Percentiles rank a stretch among this genome's conserved stretches.
phyloP scores from a whole-genome alignment of 2,329 filamentous ascomycete species.

The Ascochyta rabiei region DNA sequence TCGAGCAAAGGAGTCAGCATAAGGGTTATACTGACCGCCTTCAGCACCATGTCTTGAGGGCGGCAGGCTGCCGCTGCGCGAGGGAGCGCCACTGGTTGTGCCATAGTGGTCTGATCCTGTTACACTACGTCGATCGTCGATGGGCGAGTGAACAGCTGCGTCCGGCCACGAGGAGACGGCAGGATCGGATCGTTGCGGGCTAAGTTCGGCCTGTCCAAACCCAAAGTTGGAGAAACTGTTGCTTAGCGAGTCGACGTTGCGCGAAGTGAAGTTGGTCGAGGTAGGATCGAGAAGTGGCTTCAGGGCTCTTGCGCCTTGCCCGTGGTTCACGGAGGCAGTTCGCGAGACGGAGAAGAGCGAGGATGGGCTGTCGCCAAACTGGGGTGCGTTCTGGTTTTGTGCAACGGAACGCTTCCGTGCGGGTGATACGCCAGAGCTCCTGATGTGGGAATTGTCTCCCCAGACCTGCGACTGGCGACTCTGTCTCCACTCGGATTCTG shows the following conservation, averaged over 20 bases:
- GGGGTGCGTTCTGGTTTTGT: conserved; percentile 34
- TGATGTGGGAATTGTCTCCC: conserved; percentile 56
- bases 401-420: conserved; percentile 47
- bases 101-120: conserved; percentile 53
- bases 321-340: conserved; percentile 28
- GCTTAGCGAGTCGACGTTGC: conserved; percentile 38
- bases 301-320: conserved; percentile 30
- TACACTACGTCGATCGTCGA: conserved; percentile 50
- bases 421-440: conserved; percentile 46
- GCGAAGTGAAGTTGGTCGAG: conserved; percentile 39
- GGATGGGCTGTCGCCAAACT: conserved; percentile 29
- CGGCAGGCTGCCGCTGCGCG: conserved; percentile 63
- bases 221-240: conserved; percentile 43
- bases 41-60: conserved; percentile 60
- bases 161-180: conserved; percentile 45
- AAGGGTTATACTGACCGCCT: conserved; percentile 42
- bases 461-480: conserved; percentile 59
- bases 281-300: conserved; percentile 44
- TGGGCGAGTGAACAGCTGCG: conserved; percentile 48
- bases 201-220: conserved; percentile 40
- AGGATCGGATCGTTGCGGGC: conserved; percentile 33
- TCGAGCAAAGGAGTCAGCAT: conserved; percentile 36
- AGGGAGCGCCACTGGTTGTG: conserved; percentile 52
- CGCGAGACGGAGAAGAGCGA: conserved; percentile 38
- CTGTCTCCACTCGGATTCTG: conserved; percentile 70